Evolutionary conservation across 805 yeast genomes (phyloP), one percentile per base, ranked within the genome.

Genomic region (Yarrowia sp.): DNA sequence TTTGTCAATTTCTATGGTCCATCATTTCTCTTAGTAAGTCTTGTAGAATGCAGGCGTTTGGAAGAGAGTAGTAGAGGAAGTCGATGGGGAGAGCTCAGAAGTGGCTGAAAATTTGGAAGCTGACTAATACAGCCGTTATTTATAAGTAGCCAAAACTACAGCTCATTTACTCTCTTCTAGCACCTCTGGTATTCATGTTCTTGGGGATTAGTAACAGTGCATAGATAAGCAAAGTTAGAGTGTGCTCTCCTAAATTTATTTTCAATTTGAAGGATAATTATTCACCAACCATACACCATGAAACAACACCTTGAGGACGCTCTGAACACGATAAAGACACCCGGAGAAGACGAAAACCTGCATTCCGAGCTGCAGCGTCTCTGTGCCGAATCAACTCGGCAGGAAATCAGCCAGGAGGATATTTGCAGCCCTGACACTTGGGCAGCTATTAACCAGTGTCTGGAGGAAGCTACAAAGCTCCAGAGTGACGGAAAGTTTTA

Each of bases 271-370:
- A n/a, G n/a, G n/a, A n/a, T n/a, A n/a, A 15, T n/a, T 41, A 8
- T 38, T 38, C 15, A 38, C 7, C 7, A 1, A 38, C 14, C 7
- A 4, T 14, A 11, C 4, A 31, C 38, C 41, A 48, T 48, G 55
- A 48, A 48, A n/a, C 32, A 48, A 17, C 55, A 48, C 18, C 55
- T 48, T 3, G 8, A 17, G 8, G 31, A 31, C 47, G 13, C 42
- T 5, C 31, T 55, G 36, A 28, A 3, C 1, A 31, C 61, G 1
- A n/a, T 55, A 14, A 28, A 31, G 17, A 15, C 7, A 9, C 47
- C 38, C 2, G 61, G 61, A 11, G 61, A 55, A 13, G 61, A 55
- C 38, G 47, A 55, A 15, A 55, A 55, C 36, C 8, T 55, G 36
- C 45, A 55, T 28, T 8, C 41, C 11, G 61, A 41, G 14, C 17